Evolutionary conservation across 805 yeast species (phyloP), one percentile per base, ranked within the genome.

Genomic region (Monosporozyma yasuniensis): DNA sequence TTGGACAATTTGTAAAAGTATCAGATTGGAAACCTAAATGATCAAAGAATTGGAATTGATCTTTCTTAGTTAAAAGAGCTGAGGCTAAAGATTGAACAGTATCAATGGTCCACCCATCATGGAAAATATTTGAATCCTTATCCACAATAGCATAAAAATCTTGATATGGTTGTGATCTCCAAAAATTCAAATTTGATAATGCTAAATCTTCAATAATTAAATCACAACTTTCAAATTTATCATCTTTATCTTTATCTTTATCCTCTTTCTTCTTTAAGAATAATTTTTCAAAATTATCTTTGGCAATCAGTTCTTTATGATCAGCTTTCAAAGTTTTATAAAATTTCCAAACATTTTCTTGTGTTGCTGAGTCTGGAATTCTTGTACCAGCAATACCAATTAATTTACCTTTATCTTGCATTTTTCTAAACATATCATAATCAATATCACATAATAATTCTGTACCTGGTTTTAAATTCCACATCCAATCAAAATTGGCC

Each of bases 31-130:
- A 85, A 32, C 93, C 93, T 52, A 85, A 73, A 62, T 84, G 89
- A 48, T 78, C 81, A 59, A 87, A 83, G 75, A 83, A 78, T 58
- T 83, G 84, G 39, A 86, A 67, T 60, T 81, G 72, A 44, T 75
- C 76, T 58, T 72, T 76, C 25, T 78, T 75, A 60, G 83, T 63
- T 69, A 87, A 83, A 52, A 86, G 70, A 8, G 87, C 71, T n/a
- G 79, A 85, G 22, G 86, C 93, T 52, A 85, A 77, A 8, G 88
- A 80, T 61, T 84, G 87, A 47, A 85, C 79, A 14, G 91, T 89
- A 22, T 91, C 93, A 64, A 84, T 93, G 49, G 93, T 90, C 89
- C 95, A 87, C 60, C 90, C 74, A 67, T 84, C 84, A 68, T 87
- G 87, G 70, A 83, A 87, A 60, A 88, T 81, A 4, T 93, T 93